A percentile compares a stretch with the other conserved stretches of the same genome.
Conservation (phyloP, 768 basidiomycete species). For the Chalciporus chontae region DNA sequence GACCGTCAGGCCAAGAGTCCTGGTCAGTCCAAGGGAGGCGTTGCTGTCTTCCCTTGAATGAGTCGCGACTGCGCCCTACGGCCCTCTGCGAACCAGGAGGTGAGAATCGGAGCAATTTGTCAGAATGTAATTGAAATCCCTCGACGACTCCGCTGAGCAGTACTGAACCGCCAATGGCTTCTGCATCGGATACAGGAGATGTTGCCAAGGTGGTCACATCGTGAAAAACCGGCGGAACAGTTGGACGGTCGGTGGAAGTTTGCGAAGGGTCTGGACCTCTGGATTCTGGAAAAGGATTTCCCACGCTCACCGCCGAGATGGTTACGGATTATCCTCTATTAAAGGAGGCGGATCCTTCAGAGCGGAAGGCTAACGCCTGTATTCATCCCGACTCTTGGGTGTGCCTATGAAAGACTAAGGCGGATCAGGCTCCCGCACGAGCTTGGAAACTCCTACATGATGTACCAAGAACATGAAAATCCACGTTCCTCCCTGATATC, state of each 20-base stretch:
- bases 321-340: no score
- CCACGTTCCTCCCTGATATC: conserved; percentile 12
- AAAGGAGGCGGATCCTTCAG: conserved; percentile 8
- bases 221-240: background rate
- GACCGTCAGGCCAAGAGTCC: background rate
- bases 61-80: conserved; percentile 13
- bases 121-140: background rate
- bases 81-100: conserved; percentile 8
- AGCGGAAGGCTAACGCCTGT: no score
- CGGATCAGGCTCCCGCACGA: conserved; percentile 8
- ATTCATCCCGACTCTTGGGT: no score
- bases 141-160: background rate
- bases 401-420: no score
- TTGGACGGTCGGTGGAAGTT: no score
- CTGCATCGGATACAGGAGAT: conserved; percentile 1
- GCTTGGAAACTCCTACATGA: conserved; percentile 4
- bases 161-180: background rate
- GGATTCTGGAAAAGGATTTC: no score
- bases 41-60: background rate
- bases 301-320: no score
- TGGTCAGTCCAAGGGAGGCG: no score
- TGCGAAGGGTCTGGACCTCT: no score
- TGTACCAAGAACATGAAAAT: conserved; percentile 1
- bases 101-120: conserved; percentile 17
- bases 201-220: conserved; percentile 25